Evolutionary conservation across 208 protist genomes (phyloP), one percentile per base, ranked within the genome.

Genomic region (Trypanosoma mega): DNA sequence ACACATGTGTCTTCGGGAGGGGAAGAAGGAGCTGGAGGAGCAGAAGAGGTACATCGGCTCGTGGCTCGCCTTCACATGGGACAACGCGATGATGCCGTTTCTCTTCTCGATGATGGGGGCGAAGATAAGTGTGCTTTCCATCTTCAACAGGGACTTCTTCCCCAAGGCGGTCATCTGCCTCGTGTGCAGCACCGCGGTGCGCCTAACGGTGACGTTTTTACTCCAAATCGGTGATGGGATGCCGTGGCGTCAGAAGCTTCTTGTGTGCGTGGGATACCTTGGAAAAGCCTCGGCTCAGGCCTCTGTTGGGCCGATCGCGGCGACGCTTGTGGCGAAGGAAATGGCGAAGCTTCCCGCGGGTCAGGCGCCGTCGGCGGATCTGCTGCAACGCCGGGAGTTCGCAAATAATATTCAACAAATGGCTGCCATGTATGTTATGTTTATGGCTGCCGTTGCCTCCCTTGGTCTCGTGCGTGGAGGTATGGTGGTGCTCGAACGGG

Each of bases 251-350:
- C 66, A 88, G 31, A 84, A 85, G 56, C 30, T 88, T 18, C 66
- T 93, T 23, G 80, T 88, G 30, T 85, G 78, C 31, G 70, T 85
- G 12, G 86, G 82, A 23, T 93, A 87, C 55, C 48, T 80, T 16
- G 79, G 80, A 37, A 88, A 90, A 60, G 86, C 82, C 6, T 84
- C 86, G 18, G 82, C 82, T 29, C 86, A 93, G 75, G 82, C 79
- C 21, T 85, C 86, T 9, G 54, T 93, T 2, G 82, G 86, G 12
- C 72, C 86, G 24, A 67, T 93, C 41, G 82, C 82, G 4, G 73
- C 76, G 14, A 78, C 74, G 64, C 51, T 90, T 0, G 78, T 88
- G 2, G 63, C 70, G 1, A 39, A 43, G 44, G 68, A 76, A 57
- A 67, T 89, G 12, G 73, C 67, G 18, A 37, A 50, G 7, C 72